Conservation (phyloP, 257 asterid species). For the Scutellaria minor region DNA sequence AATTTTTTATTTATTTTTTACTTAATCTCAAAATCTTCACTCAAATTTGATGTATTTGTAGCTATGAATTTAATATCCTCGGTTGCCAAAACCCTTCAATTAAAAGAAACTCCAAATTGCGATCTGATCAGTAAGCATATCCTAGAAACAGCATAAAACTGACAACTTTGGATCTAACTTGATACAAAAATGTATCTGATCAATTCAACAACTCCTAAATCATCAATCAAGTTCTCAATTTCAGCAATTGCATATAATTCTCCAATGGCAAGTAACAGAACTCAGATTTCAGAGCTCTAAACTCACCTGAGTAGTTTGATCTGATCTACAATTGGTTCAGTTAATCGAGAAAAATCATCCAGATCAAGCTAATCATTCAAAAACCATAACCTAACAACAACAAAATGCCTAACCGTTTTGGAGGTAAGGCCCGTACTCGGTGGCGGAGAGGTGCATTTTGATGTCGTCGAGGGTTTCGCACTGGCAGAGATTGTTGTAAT, state of each 20-base stretch:
- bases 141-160: neutral
- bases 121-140: conserved; percentile 23
- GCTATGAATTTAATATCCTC: conserved; percentile 4
- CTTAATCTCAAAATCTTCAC: conserved; percentile 10
- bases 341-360: conserved; percentile 17
- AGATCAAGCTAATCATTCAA: conserved; percentile 17
- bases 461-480: conserved; percentile 82
- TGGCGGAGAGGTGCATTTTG: conserved; percentile 93
- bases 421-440: conserved; percentile 82
- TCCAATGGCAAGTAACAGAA: conserved; percentile 6
- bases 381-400: neutral
- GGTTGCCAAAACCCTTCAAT: conserved; percentile 1
- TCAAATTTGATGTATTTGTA: conserved; percentile 5
- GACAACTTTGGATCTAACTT: conserved; percentile 13
- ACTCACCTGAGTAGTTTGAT: neutral
- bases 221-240: conserved; percentile 15
- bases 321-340: conserved; percentile 27
- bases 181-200: neutral
- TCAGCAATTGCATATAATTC: conserved; percentile 11
- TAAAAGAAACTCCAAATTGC: neutral
- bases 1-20: neutral
- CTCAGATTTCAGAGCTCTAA: conserved; percentile 13
- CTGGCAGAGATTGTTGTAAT: conserved; percentile 83
- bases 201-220: conserved; percentile 23
- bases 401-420: conserved; percentile 64